A percentile compares a stretch with the other conserved stretches of the same genome.
These are phyloP conservation scores for Pleurozium schreberi DNA, from an alignment of 225 moss, liverwort and hornwort genomes.

Conservation along the genomic window DNA sequence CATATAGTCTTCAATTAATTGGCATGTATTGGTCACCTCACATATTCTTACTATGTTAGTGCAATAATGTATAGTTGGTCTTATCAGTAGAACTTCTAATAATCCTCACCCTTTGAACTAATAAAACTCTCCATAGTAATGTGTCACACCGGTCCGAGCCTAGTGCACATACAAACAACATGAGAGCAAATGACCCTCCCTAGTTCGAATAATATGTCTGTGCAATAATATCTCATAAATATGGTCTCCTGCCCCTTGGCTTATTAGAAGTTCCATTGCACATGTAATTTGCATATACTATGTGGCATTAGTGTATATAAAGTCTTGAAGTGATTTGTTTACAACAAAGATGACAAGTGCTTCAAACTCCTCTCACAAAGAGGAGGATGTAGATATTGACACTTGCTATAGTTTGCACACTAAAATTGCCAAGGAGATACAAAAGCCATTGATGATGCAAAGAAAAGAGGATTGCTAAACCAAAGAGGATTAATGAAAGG, in stretches of 20 bases:
- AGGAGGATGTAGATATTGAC: neutral
- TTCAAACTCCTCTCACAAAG: neutral
- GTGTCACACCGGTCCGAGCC: too few species aligned
- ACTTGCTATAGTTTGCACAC: neutral
- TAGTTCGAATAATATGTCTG: too few species aligned
- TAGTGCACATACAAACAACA: too few species aligned
- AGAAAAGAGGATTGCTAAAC: neutral
- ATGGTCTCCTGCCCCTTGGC: too few species aligned
- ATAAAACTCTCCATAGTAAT: too few species aligned
- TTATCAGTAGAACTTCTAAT: too few species aligned
- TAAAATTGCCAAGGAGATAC: fast-evolving
- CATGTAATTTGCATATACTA: neutral
- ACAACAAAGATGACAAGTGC: neutral
- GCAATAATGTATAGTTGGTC: neutral
- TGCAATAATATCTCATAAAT: too few species aligned
- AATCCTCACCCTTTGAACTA: too few species aligned
- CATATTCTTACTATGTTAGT: neutral
- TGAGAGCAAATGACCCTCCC: too few species aligned
- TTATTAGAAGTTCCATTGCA: too few species aligned
- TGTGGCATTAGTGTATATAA: neutral
- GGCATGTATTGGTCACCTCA: neutral
- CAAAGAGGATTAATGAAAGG: neutral
- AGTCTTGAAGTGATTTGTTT: neutral
- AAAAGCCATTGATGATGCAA: neutral
- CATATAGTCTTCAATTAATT: too few species aligned